These are phyloP conservation scores for Acanthochlamys bracteata DNA, from an alignment of 106 monocot species.

Conservation along the genomic window DNA sequence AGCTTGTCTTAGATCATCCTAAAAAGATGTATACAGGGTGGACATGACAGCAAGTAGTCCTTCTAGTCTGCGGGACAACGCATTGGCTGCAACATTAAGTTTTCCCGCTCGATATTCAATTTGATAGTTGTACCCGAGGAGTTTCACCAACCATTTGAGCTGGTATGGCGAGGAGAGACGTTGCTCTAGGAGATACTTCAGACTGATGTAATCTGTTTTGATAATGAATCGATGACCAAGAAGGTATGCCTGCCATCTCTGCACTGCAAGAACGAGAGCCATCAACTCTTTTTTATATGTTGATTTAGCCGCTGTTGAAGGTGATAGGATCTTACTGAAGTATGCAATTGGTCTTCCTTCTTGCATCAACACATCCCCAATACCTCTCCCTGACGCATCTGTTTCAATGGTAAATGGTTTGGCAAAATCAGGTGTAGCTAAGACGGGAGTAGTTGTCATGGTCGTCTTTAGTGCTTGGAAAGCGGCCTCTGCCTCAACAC, in stretches of 20 bases:
- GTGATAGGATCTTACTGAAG: not conserved
- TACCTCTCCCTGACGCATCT: conserved; percentile 1
- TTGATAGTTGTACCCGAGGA: not conserved
- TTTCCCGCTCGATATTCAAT: not conserved
- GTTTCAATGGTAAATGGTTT: conserved; percentile 2
- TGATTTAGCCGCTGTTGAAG: no score
- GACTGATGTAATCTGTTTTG: not conserved
- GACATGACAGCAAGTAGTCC: no score
- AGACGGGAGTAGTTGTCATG: conserved; percentile 1
- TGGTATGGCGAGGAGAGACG: not conserved
- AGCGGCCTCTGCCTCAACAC: not conserved
- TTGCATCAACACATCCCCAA: not conserved
- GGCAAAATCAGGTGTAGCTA: not conserved
- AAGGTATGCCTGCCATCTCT: not conserved
- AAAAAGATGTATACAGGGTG: not conserved
- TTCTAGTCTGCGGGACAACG: not conserved
- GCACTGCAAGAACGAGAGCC: not conserved
- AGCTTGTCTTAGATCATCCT: not conserved
- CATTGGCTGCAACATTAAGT: not conserved
- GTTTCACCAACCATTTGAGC: not conserved
- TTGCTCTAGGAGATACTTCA: conserved; percentile 3
- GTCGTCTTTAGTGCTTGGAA: not conserved
- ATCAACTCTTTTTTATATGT: not conserved
- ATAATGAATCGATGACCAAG: not conserved
- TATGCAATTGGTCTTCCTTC: not conserved